A percentile compares a stretch with the other conserved stretches of the same genome.
Evolutionary conservation across 129 eudicot genomes (phyloP).

Genomic region (Chrysanthemum seticuspe): DNA sequence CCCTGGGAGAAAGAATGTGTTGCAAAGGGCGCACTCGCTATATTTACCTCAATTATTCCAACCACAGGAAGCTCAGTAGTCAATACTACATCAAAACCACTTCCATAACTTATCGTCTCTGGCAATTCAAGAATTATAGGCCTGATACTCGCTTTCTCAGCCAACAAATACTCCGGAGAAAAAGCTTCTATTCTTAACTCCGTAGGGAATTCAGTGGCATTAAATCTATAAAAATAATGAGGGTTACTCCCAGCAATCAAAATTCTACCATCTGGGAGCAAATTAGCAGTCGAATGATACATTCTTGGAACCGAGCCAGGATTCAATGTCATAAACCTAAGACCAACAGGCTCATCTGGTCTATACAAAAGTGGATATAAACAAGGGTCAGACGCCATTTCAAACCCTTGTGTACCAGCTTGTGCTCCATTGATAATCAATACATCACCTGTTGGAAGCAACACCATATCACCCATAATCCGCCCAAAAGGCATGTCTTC

Average conservation of each 20-base stretch:
- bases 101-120: conserved; percentile 42
- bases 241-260: conserved; percentile 79
- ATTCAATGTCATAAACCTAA: conserved; percentile 51
- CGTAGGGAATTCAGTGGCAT: conserved; percentile 49
- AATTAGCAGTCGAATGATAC: conserved; percentile 82
- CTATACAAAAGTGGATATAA: conserved; percentile 58
- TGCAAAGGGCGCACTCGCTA: conserved; percentile 79
- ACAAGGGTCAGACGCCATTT: conserved; percentile 59
- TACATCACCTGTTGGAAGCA: conserved; percentile 69
- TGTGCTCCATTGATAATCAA: conserved; percentile 82
- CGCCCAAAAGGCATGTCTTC: conserved; percentile 77
- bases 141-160: conserved; percentile 39
- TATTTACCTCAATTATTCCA: conserved; percentile 56
- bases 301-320: conserved; percentile 57
- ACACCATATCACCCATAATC: conserved; percentile 94
- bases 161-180: conserved; percentile 65
- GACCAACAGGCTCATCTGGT: conserved; percentile 56
- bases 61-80: conserved; percentile 54
- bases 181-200: conserved; percentile 72
- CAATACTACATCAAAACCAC: conserved; percentile 37
- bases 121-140: conserved; percentile 43
- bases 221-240: conserved; percentile 58
- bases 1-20: conserved; percentile 89
- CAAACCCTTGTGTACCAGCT: conserved; percentile 76
- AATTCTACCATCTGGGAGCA: conserved; percentile 72